Percentiles rank a stretch among this genome's conserved stretches.
Evolutionary conservation across 805 yeast species (phyloP).

Genomic region (Suhomyces xylopsoci): DNA sequence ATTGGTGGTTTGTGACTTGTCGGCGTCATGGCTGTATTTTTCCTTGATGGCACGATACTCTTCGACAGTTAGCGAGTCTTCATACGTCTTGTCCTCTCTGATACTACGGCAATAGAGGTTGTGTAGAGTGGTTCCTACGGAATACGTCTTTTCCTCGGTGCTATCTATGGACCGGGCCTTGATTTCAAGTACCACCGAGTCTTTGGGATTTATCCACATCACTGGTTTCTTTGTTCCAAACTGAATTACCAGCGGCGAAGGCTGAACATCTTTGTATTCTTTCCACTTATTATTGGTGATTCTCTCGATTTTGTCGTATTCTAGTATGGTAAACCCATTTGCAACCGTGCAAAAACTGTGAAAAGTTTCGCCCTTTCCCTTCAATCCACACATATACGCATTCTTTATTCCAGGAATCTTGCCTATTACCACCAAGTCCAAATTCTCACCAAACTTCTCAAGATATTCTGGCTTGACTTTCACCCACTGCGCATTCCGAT

Average conservation of each 20-base stretch:
- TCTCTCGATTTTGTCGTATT: constrained; percentile 56
- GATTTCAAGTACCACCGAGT: constrained; percentile 77
- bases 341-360: constrained; percentile 76
- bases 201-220: constrained; percentile 75
- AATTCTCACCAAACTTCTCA: constrained; percentile 79
- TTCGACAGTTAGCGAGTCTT: constrained; percentile 50
- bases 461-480: constrained; percentile 91
- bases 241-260: constrained; percentile 40
- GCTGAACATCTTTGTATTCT: constrained; percentile 32
- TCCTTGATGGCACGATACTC: constrained; percentile 47
- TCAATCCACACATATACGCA: constrained; percentile 70
- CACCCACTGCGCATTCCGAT: constrained; percentile 67
- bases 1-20: constrained; percentile 29
- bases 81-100: constrained; percentile 65
- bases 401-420: constrained; percentile 69
- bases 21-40: constrained; percentile 19
- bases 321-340: constrained; percentile 72
- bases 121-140: constrained; percentile 66
- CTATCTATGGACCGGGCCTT: constrained; percentile 73
- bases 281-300: constrained; percentile 63
- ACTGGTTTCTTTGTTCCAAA: constrained; percentile 65
- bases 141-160: constrained; percentile 45
- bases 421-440: constrained; percentile 80
- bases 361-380: constrained; percentile 45
- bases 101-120: constrained; percentile 71